Percentiles rank a stretch among this genome's conserved stretches.
Conservation (phyloP, 2,329 filamentous ascomycete species). For the Epichloe gansuensis region DNA sequence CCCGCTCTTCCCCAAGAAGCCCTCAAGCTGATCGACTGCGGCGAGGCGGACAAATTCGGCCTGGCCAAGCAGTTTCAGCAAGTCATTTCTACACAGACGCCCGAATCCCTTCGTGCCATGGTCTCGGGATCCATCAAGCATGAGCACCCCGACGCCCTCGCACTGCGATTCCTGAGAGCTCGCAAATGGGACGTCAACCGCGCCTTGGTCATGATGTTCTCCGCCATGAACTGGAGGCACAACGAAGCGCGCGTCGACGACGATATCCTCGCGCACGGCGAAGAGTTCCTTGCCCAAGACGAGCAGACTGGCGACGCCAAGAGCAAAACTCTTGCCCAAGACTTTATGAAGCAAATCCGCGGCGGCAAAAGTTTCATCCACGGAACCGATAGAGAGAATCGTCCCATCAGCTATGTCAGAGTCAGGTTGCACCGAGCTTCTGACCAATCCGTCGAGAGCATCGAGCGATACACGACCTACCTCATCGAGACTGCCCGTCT, state of each 20-base stretch:
- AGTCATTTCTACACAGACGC: conserved; percentile 3
- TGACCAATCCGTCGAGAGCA: conserved; percentile 19
- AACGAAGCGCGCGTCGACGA: conserved; percentile 19
- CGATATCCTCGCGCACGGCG: conserved; percentile 21
- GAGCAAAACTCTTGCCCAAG: conserved; percentile 3
- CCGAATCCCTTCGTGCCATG: conserved; percentile 6
- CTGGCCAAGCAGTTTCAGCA: conserved; percentile 6
- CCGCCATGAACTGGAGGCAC: conserved; percentile 25
- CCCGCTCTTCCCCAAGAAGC: conserved; percentile 4
- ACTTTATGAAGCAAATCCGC: conserved; percentile 24
- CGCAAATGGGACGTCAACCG: conserved; percentile 29
- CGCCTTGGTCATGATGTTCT: conserved; percentile 26
- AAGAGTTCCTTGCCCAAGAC: conserved; percentile 17
- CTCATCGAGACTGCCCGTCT: conserved; percentile 23
- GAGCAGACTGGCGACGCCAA: conserved; percentile 15
- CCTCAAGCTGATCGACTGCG: conserved; percentile 4
- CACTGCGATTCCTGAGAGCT: conserved; percentile 28
- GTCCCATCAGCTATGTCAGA: conserved; percentile 25
- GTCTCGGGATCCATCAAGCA: conserved; percentile 9
- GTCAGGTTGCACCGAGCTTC: conserved; percentile 21
- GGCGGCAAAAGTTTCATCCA: conserved; percentile 27
- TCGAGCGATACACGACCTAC: conserved; percentile 28
- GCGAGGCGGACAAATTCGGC: conserved; percentile 4
- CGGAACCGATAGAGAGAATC: conserved; percentile 22
- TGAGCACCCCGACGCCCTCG: conserved; percentile 26